A percentile compares a stretch with the other conserved stretches of the same genome.
Conservation (phyloP, 805 yeast species). For the Metschnikowia shivogae region DNA sequence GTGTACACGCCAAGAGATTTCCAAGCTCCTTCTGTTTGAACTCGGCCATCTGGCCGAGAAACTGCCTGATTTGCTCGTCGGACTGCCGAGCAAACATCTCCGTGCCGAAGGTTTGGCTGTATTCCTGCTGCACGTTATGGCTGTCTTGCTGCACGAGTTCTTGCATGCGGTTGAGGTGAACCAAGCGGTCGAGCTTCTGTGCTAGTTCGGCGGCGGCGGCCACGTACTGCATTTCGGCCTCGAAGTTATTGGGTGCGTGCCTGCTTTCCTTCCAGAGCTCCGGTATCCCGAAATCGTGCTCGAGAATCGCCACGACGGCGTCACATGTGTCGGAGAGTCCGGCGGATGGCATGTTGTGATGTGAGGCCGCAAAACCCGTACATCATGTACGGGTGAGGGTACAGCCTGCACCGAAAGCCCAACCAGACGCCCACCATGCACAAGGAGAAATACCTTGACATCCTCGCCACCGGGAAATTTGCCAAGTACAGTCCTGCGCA, state of each 20-base stretch:
- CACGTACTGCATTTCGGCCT: constrained; percentile 26
- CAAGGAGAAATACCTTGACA: constrained; percentile 11
- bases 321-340: constrained; percentile 21
- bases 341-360: no score
- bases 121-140: constrained; percentile 15
- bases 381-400: background rate
- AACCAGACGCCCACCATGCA: background rate
- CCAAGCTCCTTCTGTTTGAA: constrained; percentile 26
- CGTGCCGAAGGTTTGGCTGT: constrained; percentile 12
- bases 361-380: background rate
- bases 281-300: constrained; percentile 35
- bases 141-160: constrained; percentile 17
- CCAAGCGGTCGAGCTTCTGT: constrained; percentile 23
- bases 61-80: constrained; percentile 15
- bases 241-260: constrained; percentile 6
- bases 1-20: constrained; percentile 24
- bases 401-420: background rate
- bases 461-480: constrained; percentile 41
- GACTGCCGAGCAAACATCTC: constrained; percentile 8
- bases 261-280: constrained; percentile 12
- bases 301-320: constrained; percentile 19
- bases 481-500: constrained; percentile 46
- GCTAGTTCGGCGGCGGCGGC: constrained; percentile 22
- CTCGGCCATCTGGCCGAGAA: constrained; percentile 15
- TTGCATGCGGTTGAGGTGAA: constrained; percentile 26